These are phyloP conservation scores for Plenodomus lindquistii DNA, from an alignment of 2,329 filamentous ascomycete genomes.

Conservation along the genomic window DNA sequence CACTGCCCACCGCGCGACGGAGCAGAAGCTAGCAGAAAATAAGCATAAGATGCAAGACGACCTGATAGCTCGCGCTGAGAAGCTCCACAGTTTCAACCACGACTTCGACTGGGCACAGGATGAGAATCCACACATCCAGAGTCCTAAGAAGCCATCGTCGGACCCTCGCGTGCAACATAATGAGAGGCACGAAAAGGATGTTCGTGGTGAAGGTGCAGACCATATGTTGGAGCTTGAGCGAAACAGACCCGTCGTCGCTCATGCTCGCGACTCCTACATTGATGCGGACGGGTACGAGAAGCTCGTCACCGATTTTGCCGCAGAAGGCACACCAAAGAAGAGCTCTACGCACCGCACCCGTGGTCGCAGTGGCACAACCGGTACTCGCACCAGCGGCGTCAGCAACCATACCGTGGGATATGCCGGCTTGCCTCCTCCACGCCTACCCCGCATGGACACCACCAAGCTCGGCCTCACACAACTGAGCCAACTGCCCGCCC, in stretches of 20 bases:
- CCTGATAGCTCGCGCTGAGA: constrained; percentile 59
- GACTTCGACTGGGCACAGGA: constrained; percentile 68
- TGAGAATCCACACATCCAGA: constrained; percentile 60
- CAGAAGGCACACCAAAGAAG: constrained; percentile 63
- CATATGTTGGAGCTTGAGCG: constrained; percentile 61
- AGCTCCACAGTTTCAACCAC: constrained; percentile 72
- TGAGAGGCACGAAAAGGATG: constrained; percentile 69
- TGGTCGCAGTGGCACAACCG: constrained; percentile 38
- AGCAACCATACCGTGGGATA: constrained; percentile 44
- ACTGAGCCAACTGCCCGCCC: constrained; percentile 69
- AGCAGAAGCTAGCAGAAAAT: constrained; percentile 46
- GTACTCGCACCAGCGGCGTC: constrained; percentile 33
- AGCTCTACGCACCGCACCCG: constrained; percentile 43
- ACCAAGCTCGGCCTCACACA: constrained; percentile 69
- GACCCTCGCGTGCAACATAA: constrained; percentile 66
- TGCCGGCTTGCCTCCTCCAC: constrained; percentile 63
- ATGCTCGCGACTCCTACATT: constrained; percentile 72
- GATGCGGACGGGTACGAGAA: constrained; percentile 70
- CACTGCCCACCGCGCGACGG: constrained; percentile 38
- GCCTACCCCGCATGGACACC: constrained; percentile 63
- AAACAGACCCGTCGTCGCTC: constrained; percentile 62
- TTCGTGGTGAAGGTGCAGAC: constrained; percentile 77
- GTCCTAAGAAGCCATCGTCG: constrained; percentile 57
- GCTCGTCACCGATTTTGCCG: constrained; percentile 64
- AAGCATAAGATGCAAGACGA: constrained; percentile 57